Evolutionary conservation across 768 basidiomycete species (phyloP).

Genomic region (Agaricus sinodeliciosus): DNA sequence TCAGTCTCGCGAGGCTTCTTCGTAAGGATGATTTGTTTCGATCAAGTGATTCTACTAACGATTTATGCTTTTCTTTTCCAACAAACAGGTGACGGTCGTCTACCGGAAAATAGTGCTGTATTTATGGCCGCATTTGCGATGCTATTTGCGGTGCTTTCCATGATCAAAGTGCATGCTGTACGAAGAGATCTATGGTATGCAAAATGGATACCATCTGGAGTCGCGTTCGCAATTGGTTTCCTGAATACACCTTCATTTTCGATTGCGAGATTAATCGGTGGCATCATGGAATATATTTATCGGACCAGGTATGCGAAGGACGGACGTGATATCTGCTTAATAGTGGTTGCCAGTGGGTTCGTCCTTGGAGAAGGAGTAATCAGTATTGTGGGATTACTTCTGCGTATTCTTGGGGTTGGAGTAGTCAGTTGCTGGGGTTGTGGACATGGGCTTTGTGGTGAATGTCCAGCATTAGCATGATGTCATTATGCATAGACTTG

Average conservation of each 20-base stretch:
- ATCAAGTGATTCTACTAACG: not conserved
- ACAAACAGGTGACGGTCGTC: constrained; percentile 64
- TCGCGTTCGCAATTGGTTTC: constrained; percentile 94
- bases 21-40: constrained; percentile 39
- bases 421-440: constrained; percentile 87
- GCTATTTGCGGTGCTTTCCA: constrained; percentile 62
- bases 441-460: constrained; percentile 63
- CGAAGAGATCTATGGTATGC: constrained; percentile 44
- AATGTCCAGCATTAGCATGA: constrained; percentile 40
- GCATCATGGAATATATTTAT: constrained; percentile 71
- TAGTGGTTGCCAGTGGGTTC: constrained; percentile 91
- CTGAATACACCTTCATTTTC: constrained; percentile 95
- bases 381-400: constrained; percentile 69
- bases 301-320: constrained; percentile 45
- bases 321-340: constrained; percentile 60
- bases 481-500: not conserved
- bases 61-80: constrained; percentile 19
- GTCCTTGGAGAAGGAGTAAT: constrained; percentile 92
- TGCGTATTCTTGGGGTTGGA: constrained; percentile 71
- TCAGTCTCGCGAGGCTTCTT: constrained; percentile 66
- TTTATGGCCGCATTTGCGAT: constrained; percentile 81
- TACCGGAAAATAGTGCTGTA: constrained; percentile 64
- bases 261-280: constrained; percentile 85
- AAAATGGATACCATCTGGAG: constrained; percentile 86
- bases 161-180: constrained; percentile 55